phyloP scores from a whole-genome alignment of 495 filamentous ascomycete genomes.

The Amorphotheca resinae region DNA sequence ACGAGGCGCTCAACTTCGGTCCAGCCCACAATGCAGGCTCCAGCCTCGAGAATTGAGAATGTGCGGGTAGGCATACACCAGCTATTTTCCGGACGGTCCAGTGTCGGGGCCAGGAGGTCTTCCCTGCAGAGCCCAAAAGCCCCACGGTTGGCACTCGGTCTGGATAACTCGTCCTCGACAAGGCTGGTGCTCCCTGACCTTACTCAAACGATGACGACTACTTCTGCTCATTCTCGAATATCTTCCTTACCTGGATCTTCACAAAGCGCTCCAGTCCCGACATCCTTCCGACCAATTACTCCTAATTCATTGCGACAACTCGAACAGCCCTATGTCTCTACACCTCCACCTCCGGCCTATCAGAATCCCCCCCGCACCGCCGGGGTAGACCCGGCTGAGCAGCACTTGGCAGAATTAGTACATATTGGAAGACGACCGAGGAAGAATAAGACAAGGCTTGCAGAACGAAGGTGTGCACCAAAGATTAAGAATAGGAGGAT shows the following conservation, averaged over 20 bases:
- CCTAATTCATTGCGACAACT: slow-evolving; percentile 1
- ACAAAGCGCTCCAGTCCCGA: slow-evolving; percentile 2
- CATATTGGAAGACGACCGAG: slow-evolving; percentile 18
- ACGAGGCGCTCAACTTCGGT: slow-evolving; percentile 4
- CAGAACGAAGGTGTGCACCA: slow-evolving; percentile 20
- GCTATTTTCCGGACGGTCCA: slow-evolving; percentile 24
- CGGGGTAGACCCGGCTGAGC: slow-evolving; percentile 26
- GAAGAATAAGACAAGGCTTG: slow-evolving; percentile 6
- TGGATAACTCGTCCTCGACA: slow-evolving; percentile 27
- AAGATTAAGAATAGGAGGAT: slow-evolving; percentile 40
- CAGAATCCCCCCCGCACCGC: slow-evolving; percentile 14
- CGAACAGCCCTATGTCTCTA: slow-evolving; percentile 9
- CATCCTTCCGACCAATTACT: slow-evolving; percentile 5
- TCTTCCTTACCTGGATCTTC: slow-evolving; percentile 3
- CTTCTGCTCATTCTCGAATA: background rate
- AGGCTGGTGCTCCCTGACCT: slow-evolving; percentile 29
- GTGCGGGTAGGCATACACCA: slow-evolving; percentile 11
- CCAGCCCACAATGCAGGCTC: background rate
- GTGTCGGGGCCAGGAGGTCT: slow-evolving; percentile 9
- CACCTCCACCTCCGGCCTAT: slow-evolving; percentile 8
- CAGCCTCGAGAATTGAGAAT: slow-evolving; percentile 10
- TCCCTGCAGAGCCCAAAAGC: slow-evolving; percentile 31
- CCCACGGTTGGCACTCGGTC: slow-evolving; percentile 25
- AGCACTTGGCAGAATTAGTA: slow-evolving; percentile 23
- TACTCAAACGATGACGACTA: slow-evolving; percentile 8